Base-by-base conservation (phyloP, 1,139 yeast genomes). In the Pichia sp. region DNA sequence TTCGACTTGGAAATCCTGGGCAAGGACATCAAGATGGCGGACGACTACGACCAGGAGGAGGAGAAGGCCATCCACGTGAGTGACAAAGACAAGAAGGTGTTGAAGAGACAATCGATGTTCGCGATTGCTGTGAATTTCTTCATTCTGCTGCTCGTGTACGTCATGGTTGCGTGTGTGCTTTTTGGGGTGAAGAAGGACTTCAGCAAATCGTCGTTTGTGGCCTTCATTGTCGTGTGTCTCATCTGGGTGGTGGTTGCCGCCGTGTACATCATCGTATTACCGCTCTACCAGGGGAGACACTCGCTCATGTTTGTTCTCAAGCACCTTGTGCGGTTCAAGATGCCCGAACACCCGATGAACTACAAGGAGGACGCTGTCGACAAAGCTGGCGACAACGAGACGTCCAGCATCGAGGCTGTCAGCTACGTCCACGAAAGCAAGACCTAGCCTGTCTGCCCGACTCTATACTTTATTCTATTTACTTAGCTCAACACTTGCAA, bases 211-310 rank as follows among this genome's bases (percentile, higher is more conserved):
- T 87, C 87, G 71, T 88, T 88, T 70, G 85, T 90, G 8, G 95
- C 93, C 52, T 88, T 95, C 95, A 78, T 88, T 54, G 80, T 77
- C 52, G 90, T 88, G 42, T 80, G 85, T 61, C 80, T 86, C 54
- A 80, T 85, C 58, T 85, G 93, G 93, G 73, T 85, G 8, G 42
- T 74, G 15, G 45, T 64, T 8, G 73, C 77, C 3, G 71, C 74
- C 4, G 42, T 62, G 5, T 69, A 66, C 56, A 73, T 75, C 51
- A 69, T 72, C 15, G 45, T 74, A 19, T 67, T 64, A 55, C 78
- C 79, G 32, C 55, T 75, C 32, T 71, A 67, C 61, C 75, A 75
- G 62, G 73, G 75, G 30, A 55, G 72, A 59, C 71, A 74, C 26
- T 61, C 68, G 8, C 47, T 64, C 5, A 41, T n/a, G 16, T 57